phyloP scores from a whole-genome alignment of 805 yeast species.

The Ogataea pilisensis region DNA sequence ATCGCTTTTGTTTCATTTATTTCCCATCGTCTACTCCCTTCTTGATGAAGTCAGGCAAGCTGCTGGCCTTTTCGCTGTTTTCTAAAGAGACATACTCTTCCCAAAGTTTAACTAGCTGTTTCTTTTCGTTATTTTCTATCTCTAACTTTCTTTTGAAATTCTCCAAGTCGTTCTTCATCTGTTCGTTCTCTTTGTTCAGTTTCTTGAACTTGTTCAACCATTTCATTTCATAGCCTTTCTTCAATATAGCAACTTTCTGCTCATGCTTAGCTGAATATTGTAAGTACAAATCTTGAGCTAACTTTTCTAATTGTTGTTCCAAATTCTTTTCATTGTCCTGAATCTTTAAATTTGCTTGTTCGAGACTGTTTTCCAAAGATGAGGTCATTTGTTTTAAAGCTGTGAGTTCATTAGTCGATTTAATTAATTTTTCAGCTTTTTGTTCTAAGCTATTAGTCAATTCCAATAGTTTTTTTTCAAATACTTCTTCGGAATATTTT shows the following conservation, averaged over 20 bases:
- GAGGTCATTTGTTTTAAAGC: conserved; percentile 10
- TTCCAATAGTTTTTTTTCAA: conserved; percentile 10
- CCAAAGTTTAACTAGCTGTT: conserved; percentile 48
- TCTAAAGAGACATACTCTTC: conserved; percentile 29
- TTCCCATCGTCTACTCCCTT: background rate
- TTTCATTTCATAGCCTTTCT: conserved; percentile 53
- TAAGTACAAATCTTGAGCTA: conserved; percentile 66
- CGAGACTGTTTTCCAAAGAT: conserved; percentile 18
- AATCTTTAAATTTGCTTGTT: conserved; percentile 22
- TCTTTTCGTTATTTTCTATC: conserved; percentile 54
- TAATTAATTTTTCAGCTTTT: conserved; percentile 13
- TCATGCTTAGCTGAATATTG: conserved; percentile 79
- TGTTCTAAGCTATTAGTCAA: conserved; percentile 8
- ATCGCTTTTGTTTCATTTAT: background rate
- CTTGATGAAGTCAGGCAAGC: conserved; percentile 18
- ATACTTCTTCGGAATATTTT: background rate
- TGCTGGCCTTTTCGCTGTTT: conserved; percentile 21
- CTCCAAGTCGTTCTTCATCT: conserved; percentile 48
- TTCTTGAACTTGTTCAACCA: conserved; percentile 43
- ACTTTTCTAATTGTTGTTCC: conserved; percentile 51
- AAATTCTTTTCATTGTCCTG: conserved; percentile 42
- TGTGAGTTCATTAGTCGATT: conserved; percentile 12
- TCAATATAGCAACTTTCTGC: conserved; percentile 59
- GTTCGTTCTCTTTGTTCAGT: conserved; percentile 39
- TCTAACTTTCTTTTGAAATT: conserved; percentile 44